Percentiles rank a stretch among this genome's conserved stretches.
Conservation (phyloP, 768 basidiomycete species). For the Exsudoporus frostii region DNA sequence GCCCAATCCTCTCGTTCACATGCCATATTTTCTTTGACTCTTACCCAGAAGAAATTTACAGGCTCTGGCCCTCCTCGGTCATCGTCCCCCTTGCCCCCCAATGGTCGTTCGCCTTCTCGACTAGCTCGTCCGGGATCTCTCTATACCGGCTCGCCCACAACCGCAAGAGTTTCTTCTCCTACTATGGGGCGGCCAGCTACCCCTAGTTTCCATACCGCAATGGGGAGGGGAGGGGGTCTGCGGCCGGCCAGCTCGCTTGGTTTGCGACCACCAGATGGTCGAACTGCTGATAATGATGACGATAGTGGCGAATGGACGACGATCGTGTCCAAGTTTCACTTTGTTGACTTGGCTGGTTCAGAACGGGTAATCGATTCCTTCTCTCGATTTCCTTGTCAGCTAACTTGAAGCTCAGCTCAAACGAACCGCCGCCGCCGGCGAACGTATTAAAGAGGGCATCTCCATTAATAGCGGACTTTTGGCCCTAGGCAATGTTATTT, state of each 20-base stretch:
- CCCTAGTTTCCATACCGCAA: conserved; percentile 74
- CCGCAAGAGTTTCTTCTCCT: conserved; percentile 63
- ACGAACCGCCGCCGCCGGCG: conserved; percentile 92
- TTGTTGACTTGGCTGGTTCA: conserved; percentile 96
- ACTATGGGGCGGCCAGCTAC: conserved; percentile 76
- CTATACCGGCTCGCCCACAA: conserved; percentile 42
- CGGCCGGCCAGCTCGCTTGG: conserved; percentile 83
- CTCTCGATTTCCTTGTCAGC: conserved; percentile 7
- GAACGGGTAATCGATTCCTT: conserved; percentile 62
- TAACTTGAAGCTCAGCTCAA: conserved; percentile 61
- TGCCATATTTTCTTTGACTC: conserved; percentile 96
- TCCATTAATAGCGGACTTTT: conserved; percentile 96
- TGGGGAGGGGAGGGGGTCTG: conserved; percentile 62
- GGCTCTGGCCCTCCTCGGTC: conserved; percentile 71
- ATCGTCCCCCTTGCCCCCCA: conserved; percentile 71
- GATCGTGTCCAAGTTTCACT: conserved; percentile 94
- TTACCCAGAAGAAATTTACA: conserved; percentile 84
- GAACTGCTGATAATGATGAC: conserved; percentile 44
- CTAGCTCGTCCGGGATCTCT: conserved; percentile 82
- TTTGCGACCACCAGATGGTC: conserved; percentile 50
- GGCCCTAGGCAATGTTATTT: conserved; percentile 97
- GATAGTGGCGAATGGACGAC: conserved; percentile 84
- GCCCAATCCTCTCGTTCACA: conserved; percentile 97
- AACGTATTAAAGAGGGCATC: conserved; percentile 98
- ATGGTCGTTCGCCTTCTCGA: conserved; percentile 73